phyloP scores from a whole-genome alignment of 441 rosid genomes.

The Aleurites moluccanus region DNA sequence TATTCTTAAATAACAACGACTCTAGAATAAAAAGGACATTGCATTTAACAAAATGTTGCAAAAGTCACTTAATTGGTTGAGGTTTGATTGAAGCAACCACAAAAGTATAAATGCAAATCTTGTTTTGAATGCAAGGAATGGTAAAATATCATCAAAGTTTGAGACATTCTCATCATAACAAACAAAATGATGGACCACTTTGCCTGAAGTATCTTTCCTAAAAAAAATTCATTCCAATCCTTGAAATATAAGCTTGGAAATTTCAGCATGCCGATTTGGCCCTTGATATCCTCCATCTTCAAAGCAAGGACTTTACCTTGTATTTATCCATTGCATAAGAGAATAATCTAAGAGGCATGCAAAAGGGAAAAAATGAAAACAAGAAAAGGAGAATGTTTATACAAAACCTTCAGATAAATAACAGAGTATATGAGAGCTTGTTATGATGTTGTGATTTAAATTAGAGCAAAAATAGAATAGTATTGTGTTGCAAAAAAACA shows the following conservation, averaged over 20 bases:
- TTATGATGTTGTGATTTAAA: too few relatives aligned
- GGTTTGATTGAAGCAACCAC: conserved; percentile 2
- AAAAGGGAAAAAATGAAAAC: conserved; percentile 18
- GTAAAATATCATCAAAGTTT: conserved; percentile 1
- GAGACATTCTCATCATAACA: conserved; percentile 12
- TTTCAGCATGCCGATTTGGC: conserved; percentile 95
- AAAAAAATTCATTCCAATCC: conserved; percentile 71
- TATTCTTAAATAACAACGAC: too few relatives aligned
- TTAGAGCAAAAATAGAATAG: too few relatives aligned
- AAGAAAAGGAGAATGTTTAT: conserved; percentile 12
- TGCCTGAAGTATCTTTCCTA: conserved; percentile 64
- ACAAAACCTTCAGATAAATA: conserved; percentile 84
- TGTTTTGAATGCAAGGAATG: not conserved
- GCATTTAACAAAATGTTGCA: not conserved
- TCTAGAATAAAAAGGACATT: not conserved
- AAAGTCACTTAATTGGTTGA: not conserved
- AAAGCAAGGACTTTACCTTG: conserved; percentile 92
- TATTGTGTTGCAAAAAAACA: too few relatives aligned
- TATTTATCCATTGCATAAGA: conserved; percentile 94
- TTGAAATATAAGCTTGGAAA: conserved; percentile 85
- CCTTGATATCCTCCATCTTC: conserved; percentile 98
- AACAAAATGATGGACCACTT: conserved; percentile 46
- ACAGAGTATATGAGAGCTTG: conserved; percentile 81
- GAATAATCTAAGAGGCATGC: conserved; percentile 28
- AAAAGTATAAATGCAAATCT: conserved; percentile 5